Evolutionary conservation across 345 rosid genomes (phyloP), one percentile per base, ranked within the genome.

Genomic region (Limnanthes douglasii): DNA sequence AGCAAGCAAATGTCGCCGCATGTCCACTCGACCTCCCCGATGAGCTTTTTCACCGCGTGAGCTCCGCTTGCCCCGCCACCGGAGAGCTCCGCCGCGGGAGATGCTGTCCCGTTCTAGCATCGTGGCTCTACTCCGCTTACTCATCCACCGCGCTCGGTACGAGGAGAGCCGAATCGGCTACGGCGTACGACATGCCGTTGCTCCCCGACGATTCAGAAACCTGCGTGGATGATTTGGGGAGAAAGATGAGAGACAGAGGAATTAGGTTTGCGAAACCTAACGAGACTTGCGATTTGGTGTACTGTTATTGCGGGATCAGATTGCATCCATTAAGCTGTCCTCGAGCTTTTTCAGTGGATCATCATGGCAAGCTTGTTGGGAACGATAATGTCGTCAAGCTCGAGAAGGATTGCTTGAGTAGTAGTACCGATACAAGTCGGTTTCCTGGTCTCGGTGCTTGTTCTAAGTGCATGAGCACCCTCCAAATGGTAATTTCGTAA

Each of bases 191-290:
- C 44, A 45, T 74, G 72, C 97, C 97, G 6, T 27, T 79, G 53
- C 73, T 88, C 15, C 97, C 97, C 0, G 95, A 83, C 18, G 97
- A 88, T 46, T 83, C 97, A 15, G 97, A 88, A 63, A 76, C 93
- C 5, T 88, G 97, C 50, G 83, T 79, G 9, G 90, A 79, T 15
- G 77, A 53, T n/a, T 34, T 86, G 17, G 93, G 75, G 47, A 76
- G 70, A 25, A 75, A 75, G 7, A 25, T 88, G 63, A 73, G 50
- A 11, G 64, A 54, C 47, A 69, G 54, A 59, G 97, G 95, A 21
- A 61, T 88, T 0, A 72, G 64, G 52, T 44, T 88, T 21, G 51
- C 50, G 0, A 54, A 49, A 27, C 90, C 84, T 0, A 83, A 83
- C 38, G 86, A 79, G 65, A 76, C 93, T 0, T 88, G 97, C 48